These are phyloP conservation scores for Talaromyces funiculosus DNA, from an alignment of 2,329 filamentous ascomycete genomes.

Conservation along the genomic window DNA sequence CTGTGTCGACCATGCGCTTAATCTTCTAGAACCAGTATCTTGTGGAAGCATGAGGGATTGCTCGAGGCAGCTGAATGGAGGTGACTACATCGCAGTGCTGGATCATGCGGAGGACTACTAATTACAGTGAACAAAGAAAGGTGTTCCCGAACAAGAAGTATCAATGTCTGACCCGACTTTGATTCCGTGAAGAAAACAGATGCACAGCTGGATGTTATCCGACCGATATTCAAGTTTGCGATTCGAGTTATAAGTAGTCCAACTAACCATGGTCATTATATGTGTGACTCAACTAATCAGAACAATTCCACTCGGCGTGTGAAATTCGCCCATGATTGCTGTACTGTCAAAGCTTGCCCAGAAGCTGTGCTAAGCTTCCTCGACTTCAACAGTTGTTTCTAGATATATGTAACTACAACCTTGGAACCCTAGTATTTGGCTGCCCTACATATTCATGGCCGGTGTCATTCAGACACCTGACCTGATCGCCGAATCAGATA, in stretches of 20 bases:
- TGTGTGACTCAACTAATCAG: neutral
- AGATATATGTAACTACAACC: no score
- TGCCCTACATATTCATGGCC: no score
- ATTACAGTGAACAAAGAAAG: neutral
- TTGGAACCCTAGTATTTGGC: no score
- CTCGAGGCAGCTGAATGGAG: neutral
- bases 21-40: neutral
- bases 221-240: neutral
- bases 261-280: no score
- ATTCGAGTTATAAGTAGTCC: neutral
- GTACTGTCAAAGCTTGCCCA: neutral
- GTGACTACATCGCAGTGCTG: neutral
- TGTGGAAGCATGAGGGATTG: neutral
- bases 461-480: neutral
- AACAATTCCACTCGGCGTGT: neutral
- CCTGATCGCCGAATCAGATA: no score
- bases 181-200: neutral
- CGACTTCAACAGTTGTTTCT: no score
- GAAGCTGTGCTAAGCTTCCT: no score
- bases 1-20: neutral
- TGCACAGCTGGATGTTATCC: neutral
- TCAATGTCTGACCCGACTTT: no score
- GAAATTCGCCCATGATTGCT: neutral
- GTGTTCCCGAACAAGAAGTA: neutral
- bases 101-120: neutral